Base-by-base conservation (phyloP, 495 filamentous ascomycete genomes). In the Neurospora sp. region DNA sequence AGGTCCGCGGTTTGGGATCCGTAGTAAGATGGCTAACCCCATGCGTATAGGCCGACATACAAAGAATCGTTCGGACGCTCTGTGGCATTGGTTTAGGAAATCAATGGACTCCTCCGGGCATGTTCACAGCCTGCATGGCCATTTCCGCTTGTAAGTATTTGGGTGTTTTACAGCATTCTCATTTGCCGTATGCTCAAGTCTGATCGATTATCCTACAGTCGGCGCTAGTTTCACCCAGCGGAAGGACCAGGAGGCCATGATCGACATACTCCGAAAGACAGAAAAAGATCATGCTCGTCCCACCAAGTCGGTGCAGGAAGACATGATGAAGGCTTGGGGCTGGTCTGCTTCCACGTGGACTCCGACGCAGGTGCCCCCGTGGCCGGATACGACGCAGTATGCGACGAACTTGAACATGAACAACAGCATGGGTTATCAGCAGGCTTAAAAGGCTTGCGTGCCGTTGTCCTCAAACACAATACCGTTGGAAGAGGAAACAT, bases 81-180 rank as follows among this genome's bases (percentile, higher is more conserved):
- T 88, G 85, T 75, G 87, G 86, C 5, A 87, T 88, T 40, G 85
- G 83, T 0, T 74, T 84, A 9, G 82, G 82, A 44, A 89, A 88
- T 73, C 77, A 83, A 59, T 83, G 81, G 80, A 85, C 81, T 7
- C 82, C 85, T n/a, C 86, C 86, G 4, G 80, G 83, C 70, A 85
- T 86, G 80, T 88, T 87, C 70, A 87, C 85, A 1, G 84, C 85
- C 4, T 86, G 84, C 35, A 87, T 87, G 82, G 84, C 83, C 6
- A 87, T 88, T 71, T 80, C 83, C 1, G 83, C 84, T 72, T 86
- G 85, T 87, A 79, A 76, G 84, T 79, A n/a, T 65, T 8, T 70
- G 14, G 39, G 27, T 37, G 10, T 27, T 41, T 71, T 44, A 37
- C 40, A 82, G 76, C 72, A 78, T 9, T 73, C 45, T 79, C 78